Conservation (phyloP, 2,329 filamentous ascomycete species). For the Pseudogymnoascus sp. region DNA sequence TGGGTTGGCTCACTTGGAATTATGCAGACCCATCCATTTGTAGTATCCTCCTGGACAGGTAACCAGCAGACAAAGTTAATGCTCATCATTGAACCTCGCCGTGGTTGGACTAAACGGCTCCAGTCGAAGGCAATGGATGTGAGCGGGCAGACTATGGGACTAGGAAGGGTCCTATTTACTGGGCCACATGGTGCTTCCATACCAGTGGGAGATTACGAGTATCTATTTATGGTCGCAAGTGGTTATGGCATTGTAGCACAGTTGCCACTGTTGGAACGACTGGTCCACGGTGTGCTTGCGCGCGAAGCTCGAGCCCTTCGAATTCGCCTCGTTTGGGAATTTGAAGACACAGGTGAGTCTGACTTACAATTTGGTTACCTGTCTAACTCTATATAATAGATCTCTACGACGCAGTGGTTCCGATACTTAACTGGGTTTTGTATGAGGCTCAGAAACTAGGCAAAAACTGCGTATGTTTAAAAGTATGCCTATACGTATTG, state of each 20-base stretch:
- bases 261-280: constrained; percentile 11
- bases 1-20: constrained; percentile 15
- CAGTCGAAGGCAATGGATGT: constrained; percentile 7
- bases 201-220: constrained; percentile 15
- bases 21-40: constrained; percentile 27
- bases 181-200: constrained; percentile 13
- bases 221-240: constrained; percentile 18
- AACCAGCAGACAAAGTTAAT: constrained; percentile 23
- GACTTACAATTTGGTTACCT: neutral
- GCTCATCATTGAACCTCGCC: constrained; percentile 14
- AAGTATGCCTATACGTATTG: neutral
- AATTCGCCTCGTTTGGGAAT: constrained; percentile 17
- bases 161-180: constrained; percentile 16
- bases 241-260: constrained; percentile 14
- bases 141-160: constrained; percentile 6
- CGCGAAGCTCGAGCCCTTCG: constrained; percentile 15
- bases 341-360: constrained; percentile 15
- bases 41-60: constrained; percentile 24
- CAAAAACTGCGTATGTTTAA: constrained; percentile 15
- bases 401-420: constrained; percentile 16
- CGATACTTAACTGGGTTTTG: constrained; percentile 16
- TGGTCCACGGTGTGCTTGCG: constrained; percentile 15
- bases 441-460: constrained; percentile 15
- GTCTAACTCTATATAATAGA: constrained; percentile 12
- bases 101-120: constrained; percentile 16